phyloP scores from a whole-genome alignment of 2,329 filamentous ascomycete genomes.

The Colletotrichum melonis region DNA sequence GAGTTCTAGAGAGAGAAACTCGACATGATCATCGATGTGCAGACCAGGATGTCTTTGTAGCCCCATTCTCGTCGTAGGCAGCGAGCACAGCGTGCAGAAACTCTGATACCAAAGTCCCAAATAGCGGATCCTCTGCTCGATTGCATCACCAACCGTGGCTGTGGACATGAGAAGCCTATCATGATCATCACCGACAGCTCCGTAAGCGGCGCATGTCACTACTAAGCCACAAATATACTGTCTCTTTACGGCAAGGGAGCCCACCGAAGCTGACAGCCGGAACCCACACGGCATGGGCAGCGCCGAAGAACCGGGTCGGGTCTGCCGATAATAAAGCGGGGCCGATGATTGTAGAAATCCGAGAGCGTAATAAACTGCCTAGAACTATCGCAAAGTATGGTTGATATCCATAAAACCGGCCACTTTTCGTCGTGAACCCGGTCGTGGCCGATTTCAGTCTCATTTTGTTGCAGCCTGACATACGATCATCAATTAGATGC shows the following conservation, averaged over 20 bases:
- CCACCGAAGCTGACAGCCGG: neutral
- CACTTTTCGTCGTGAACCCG: neutral
- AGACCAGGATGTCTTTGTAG: neutral
- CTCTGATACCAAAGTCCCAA: neutral
- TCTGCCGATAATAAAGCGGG: neutral
- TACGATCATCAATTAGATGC: neutral
- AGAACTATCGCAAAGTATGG: neutral
- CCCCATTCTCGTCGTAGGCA: neutral
- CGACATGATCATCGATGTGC: too few species aligned
- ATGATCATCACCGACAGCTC: neutral
- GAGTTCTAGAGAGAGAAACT: too few species aligned
- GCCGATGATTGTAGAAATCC: neutral
- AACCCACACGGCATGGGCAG: neutral
- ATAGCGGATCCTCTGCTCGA: neutral
- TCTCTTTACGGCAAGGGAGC: neutral
- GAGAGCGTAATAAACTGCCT: neutral
- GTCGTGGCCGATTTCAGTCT: neutral
- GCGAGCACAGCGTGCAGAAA: neutral
- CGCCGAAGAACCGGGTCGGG: neutral
- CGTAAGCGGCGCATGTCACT: neutral
- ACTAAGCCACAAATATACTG: neutral
- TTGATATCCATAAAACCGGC: neutral
- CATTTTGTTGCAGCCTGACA: neutral
- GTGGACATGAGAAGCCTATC: neutral
- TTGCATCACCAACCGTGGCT: neutral